Conservation (phyloP, 2,329 filamentous ascomycete species). For the Penicillium sp. region DNA sequence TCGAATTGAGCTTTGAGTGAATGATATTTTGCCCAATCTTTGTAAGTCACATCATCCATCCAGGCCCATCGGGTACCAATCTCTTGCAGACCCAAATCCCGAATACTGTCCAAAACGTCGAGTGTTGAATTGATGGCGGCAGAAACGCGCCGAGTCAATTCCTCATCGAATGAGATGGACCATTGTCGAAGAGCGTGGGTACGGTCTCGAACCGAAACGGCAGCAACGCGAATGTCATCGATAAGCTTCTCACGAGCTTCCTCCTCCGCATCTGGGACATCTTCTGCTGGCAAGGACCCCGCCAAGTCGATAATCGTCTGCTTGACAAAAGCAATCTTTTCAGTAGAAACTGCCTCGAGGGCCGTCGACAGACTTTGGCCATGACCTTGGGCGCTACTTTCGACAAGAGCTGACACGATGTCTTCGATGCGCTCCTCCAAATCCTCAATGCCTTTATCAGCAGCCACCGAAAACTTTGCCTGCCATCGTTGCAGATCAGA, state of each 20-base stretch:
- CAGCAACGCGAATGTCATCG: slow-evolving; percentile 58
- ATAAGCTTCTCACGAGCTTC: slow-evolving; percentile 49
- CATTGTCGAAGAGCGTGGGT: slow-evolving; percentile 72
- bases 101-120: slow-evolving; percentile 72
- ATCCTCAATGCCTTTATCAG: slow-evolving; percentile 73
- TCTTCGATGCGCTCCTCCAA: slow-evolving; percentile 58
- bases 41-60: slow-evolving; percentile 92
- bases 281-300: slow-evolving; percentile 52
- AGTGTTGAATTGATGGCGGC: slow-evolving; percentile 74
- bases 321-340: slow-evolving; percentile 62
- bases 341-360: slow-evolving; percentile 61
- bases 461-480: slow-evolving; percentile 76
- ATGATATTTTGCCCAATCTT: slow-evolving; percentile 95
- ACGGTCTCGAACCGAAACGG: slow-evolving; percentile 66
- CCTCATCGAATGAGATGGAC: slow-evolving; percentile 64
- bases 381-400: slow-evolving; percentile 51
- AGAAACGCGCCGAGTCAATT: slow-evolving; percentile 63
- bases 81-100: slow-evolving; percentile 78
- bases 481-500: slow-evolving; percentile 82
- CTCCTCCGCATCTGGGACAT: slow-evolving; percentile 48
- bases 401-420: slow-evolving; percentile 66
- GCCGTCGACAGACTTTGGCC: slow-evolving; percentile 53
- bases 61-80: slow-evolving; percentile 92
- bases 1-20: slow-evolving; percentile 75
- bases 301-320: slow-evolving; percentile 56